A percentile compares a stretch with the other conserved stretches of the same genome.
phyloP scores from a whole-genome alignment of 768 basidiomycete genomes.

The Boletales sp. region DNA sequence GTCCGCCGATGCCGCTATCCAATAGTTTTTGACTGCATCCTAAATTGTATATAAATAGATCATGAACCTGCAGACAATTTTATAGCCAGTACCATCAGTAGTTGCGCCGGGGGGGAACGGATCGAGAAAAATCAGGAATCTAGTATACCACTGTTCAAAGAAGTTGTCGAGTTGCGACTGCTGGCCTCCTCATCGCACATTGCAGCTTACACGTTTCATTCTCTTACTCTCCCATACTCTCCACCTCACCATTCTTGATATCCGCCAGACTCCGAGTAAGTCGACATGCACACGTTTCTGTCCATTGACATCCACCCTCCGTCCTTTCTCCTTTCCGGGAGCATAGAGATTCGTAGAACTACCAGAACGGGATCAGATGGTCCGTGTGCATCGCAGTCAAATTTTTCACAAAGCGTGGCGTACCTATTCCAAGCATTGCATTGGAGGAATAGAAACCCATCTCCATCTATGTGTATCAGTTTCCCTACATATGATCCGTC shows the following conservation, averaged over 20 bases:
- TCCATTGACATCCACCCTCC: not conserved
- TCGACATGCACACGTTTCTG: not conserved
- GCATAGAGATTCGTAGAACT: not conserved
- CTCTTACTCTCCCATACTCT: not conserved
- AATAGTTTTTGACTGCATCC: too few species aligned
- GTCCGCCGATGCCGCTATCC: too few species aligned
- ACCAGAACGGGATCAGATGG: not conserved
- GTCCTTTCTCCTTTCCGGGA: not conserved
- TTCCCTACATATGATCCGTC: too few species aligned
- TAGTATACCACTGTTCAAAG: not conserved
- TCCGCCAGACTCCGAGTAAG: not conserved
- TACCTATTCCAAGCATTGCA: not conserved
- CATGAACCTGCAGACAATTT: too few species aligned
- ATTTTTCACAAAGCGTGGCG: not conserved
- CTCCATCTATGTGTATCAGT: too few species aligned
- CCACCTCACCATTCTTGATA: not conserved
- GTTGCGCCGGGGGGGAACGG: too few species aligned
- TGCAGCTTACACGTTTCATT: not conserved
- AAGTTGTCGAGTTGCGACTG: not conserved
- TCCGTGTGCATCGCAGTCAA: not conserved
- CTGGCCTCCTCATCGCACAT: not conserved
- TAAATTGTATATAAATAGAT: too few species aligned
- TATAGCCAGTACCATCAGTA: too few species aligned
- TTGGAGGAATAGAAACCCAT: not conserved
- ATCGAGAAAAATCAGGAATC: too few species aligned